phyloP scores from a whole-genome alignment of 2,329 filamentous ascomycete genomes.

The Trichoderma sp. region DNA sequence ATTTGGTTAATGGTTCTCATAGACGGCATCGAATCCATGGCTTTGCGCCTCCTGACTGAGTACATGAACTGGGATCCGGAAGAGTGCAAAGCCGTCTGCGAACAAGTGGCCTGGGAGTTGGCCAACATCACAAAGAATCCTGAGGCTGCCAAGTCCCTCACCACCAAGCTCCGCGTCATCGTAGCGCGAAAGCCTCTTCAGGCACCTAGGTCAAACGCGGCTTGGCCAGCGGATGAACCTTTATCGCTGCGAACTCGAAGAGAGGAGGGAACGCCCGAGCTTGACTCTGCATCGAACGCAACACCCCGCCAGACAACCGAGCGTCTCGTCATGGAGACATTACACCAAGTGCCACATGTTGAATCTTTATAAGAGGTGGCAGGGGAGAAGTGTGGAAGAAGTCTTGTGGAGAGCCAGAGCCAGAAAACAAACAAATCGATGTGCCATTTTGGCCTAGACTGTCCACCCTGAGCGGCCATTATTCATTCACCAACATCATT shows the following conservation, averaged over 20 bases:
- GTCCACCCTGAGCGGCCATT: not conserved
- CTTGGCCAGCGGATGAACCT: slow-evolving; percentile 16
- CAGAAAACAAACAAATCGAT: not conserved
- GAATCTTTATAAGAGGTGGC: not conserved
- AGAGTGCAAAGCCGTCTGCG: slow-evolving; percentile 50
- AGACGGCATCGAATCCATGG: slow-evolving; percentile 52
- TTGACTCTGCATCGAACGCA: not conserved
- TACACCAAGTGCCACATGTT: not conserved
- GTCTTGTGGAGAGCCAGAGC: not conserved
- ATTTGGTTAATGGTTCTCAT: slow-evolving; percentile 56
- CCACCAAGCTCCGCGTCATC: slow-evolving; percentile 51
- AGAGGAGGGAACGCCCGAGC: not conserved
- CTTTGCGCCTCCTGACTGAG: slow-evolving; percentile 54
- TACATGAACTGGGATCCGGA: slow-evolving; percentile 56
- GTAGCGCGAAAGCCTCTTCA: slow-evolving; percentile 52
- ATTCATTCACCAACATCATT: not conserved
- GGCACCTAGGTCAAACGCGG: slow-evolving; percentile 24
- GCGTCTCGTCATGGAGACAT: not conserved
- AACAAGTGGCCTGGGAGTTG: slow-evolving; percentile 51
- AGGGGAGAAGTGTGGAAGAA: not conserved
- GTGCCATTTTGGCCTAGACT: not conserved
- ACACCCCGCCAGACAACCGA: not conserved
- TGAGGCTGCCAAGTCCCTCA: slow-evolving; percentile 45
- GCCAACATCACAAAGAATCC: slow-evolving; percentile 51
- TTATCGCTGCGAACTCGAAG: not conserved